Base-by-base conservation (phyloP, 257 asterid species). In the Thymus quinquecostatus region DNA sequence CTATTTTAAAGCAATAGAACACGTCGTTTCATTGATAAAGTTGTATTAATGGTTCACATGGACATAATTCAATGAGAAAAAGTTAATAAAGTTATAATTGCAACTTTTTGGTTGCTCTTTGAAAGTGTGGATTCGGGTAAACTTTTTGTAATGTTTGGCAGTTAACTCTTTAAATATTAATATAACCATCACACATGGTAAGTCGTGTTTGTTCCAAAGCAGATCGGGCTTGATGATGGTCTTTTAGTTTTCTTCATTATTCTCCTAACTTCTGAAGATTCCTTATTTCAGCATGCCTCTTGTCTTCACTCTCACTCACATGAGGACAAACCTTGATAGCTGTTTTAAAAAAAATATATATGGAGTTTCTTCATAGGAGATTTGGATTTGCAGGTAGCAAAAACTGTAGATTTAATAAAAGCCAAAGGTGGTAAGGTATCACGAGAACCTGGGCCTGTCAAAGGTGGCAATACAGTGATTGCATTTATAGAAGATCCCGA, bases 401-500 rank as follows among this genome's bases (percentile, higher is more conserved):
- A 92, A 84, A 86, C 94, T 8, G 97, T 95, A 59, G 99, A 95
- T 74, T 93, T 92, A 70, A 53, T 95, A 32, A 95, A 86, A 84
- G 97, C 92, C 70, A 95, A 95, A 81, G 99, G 99, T 77, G 99
- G 99, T 59, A 92, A 75, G 72, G 98, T 95, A 66, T 82, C 97
- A 10, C 81, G 99, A 82, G 99, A 95, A 81, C 98, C 99, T 48
- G 96, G 99, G 60, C 92, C 97, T 14, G 99, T 95, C 75, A 92
- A 95, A 88, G 99, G 99, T 43, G 99, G 99, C 40, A 92, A 82
- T 45, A 89, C 98, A 5, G 97, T 92, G 50, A 92, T 95, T 50
- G 99, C 99, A 60, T 95, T 95, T 77, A 72, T 95, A 66, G 98
- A 95, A 81, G 99, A 95, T 82, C 99, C 96, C 58, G 98, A 92